Evolutionary conservation across 2,329 filamentous ascomycete genomes (phyloP).

Genomic region (Hymenotorrendiella dingleyae): DNA sequence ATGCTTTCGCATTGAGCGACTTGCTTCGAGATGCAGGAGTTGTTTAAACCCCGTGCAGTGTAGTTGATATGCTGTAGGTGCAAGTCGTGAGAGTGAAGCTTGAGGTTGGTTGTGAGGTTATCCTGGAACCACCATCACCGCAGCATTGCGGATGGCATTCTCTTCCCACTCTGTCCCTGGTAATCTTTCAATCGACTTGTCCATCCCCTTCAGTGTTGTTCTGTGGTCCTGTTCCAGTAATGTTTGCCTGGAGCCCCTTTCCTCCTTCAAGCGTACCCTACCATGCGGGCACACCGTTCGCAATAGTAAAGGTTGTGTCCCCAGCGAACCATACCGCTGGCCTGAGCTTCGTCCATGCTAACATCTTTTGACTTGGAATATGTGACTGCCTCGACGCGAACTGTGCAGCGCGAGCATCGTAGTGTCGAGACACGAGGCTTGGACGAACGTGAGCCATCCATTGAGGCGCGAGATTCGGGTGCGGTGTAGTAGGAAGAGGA

Average conservation of each 20-base stretch:
- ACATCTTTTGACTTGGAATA: conserved; percentile 13
- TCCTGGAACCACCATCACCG: too few species aligned
- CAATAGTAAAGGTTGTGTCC: conserved; percentile 63
- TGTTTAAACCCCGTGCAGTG: too few species aligned
- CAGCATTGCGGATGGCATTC: too few species aligned
- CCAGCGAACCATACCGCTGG: conserved; percentile 58
- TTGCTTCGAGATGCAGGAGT: too few species aligned
- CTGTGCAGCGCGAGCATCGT: conserved; percentile 57
- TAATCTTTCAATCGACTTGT: too few species aligned
- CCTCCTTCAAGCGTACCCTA: conserved; percentile 52
- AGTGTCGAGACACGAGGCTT: conserved; percentile 45
- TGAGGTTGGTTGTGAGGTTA: too few species aligned
- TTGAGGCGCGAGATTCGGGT: conserved; percentile 8
- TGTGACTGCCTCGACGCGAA: conserved; percentile 53
- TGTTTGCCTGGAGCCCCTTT: not conserved
- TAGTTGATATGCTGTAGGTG: too few species aligned
- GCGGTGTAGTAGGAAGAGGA: conserved; percentile 13
- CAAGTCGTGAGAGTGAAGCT: too few species aligned
- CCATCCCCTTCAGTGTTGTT: not conserved
- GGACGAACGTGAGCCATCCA: conserved; percentile 14
- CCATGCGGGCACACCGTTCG: conserved; percentile 55
- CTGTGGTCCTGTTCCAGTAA: conserved; percentile 4
- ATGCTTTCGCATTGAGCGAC: too few species aligned
- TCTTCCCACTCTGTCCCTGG: too few species aligned
- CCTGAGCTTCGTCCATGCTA: conserved; percentile 48